Evolutionary conservation across 2,329 filamentous ascomycete species (phyloP).

Genomic region (Basipetospora chlamydospora): DNA sequence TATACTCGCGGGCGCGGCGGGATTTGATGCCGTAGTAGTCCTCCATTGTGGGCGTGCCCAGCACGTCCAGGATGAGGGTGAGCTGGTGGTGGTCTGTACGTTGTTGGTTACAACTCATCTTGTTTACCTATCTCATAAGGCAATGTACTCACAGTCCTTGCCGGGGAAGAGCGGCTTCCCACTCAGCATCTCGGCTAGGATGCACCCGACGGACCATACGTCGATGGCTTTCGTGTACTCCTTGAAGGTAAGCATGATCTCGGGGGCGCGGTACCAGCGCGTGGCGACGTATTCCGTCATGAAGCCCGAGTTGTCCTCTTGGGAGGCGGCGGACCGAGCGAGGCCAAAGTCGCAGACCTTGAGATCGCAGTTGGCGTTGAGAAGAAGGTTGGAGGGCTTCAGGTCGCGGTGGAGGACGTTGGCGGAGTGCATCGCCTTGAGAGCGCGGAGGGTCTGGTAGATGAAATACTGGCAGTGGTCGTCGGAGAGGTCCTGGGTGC

Average conservation of each 20-base stretch:
- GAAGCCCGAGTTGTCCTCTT: constrained; percentile 99
- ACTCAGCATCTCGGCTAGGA: constrained; percentile 95
- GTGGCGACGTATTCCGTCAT: constrained; percentile 99
- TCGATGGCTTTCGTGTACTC: constrained; percentile 99
- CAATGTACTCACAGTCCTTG: constrained; percentile 69
- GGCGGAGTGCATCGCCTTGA: constrained; percentile 99
- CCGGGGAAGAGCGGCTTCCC: constrained; percentile 96
- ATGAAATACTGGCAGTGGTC: constrained; percentile 99
- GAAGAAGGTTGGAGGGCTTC: constrained; percentile 89
- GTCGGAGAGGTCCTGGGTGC: constrained; percentile 94
- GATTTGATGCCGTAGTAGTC: constrained; percentile 99
- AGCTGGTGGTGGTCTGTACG: constrained; percentile 87
- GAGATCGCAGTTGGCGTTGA: constrained; percentile 97
- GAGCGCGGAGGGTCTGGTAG: constrained; percentile 91
- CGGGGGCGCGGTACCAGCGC: constrained; percentile 95
- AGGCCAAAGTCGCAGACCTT: constrained; percentile 99
- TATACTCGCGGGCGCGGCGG: constrained; percentile 90
- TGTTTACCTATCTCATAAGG: too few relatives aligned
- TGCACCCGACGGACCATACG: constrained; percentile 97
- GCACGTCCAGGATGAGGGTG: constrained; percentile 89
- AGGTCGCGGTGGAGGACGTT: constrained; percentile 95
- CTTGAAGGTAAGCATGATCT: constrained; percentile 99
- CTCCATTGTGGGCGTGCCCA: constrained; percentile 98
- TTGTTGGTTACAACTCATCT: not conserved
- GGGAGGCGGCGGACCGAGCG: constrained; percentile 85